Evolutionary conservation across 2,329 filamentous ascomycete genomes (phyloP), one percentile per base, ranked within the genome.

Genomic region (Alternaria triticina): DNA sequence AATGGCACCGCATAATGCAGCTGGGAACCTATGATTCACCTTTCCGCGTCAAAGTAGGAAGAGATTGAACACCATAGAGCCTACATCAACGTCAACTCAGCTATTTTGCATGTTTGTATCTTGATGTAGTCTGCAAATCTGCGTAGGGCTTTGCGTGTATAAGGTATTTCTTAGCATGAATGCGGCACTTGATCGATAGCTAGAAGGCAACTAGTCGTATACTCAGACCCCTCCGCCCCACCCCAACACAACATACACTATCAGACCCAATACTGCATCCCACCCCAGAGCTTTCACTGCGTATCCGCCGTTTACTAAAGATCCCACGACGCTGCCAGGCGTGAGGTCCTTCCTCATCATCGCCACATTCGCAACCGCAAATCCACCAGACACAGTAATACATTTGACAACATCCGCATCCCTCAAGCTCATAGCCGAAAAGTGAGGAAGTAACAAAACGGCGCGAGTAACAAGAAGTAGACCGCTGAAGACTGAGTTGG

Each of bases 151-250:
- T n/a, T 36, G 33, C 33, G 1, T 36, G 2, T 5, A 36, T 36
- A 1, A 36, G 33, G 33, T 36, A 36, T 36, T 36, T 36, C 33
- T n/a, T 36, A 36, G 36, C 36, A 40, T 40, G 36, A 40, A 40
- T 17, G 36, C n/a, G 15, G 36, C 36, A 40, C n/a, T 40, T 17
- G n/a, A 40, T 40, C 36, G n/a, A 40, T 40, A 40, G 9, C 36
- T 40, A 17, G 2, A 40, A 40, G 36, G 36, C 36, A 17, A 0
- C n/a, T 15, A 15, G n/a, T 40, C 1, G 36, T 17, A 15, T 17
- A 40, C n/a, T 59, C 50, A 76, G 4, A 77, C 69, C 2, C 73
- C 74, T 4, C 73, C 72, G 23, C 72, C 72, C 74, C 72, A 75
- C 9, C 64, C 60, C 49, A 74, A 27, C 6, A 70, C 65, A 7